Conservation (phyloP, 179 eudicot species). For the Nepenthes alata region DNA sequence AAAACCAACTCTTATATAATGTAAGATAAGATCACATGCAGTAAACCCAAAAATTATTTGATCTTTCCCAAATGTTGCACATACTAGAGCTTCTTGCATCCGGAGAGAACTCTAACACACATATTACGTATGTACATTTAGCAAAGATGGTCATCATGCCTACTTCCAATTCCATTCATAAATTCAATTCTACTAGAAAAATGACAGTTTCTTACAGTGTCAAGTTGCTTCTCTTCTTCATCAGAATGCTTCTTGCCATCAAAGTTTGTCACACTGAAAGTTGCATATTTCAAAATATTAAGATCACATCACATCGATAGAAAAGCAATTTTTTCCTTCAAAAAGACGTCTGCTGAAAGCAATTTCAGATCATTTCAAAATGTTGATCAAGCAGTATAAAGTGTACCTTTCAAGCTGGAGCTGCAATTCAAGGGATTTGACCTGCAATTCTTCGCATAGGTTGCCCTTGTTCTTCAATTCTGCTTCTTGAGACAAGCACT, state of each 20-base stretch:
- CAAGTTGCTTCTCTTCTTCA: conserved; percentile 38
- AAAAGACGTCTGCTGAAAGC: neutral
- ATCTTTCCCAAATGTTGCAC: neutral
- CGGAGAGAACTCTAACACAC: too few species aligned
- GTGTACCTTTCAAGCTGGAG: conserved; percentile 49
- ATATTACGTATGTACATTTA: too few species aligned
- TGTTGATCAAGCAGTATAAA: neutral
- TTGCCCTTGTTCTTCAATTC: conserved; percentile 25
- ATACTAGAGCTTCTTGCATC: neutral
- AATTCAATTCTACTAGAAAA: neutral
- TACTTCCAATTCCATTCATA: too few species aligned
- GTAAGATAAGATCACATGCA: too few species aligned
- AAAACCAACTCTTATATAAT: too few species aligned
- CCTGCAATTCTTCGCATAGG: conserved; percentile 35
- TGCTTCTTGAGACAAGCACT: conserved; percentile 19
- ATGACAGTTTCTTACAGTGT: conserved; percentile 43
- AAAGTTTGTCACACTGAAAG: conserved; percentile 30
- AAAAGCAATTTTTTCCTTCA: neutral
- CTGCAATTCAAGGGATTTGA: conserved; percentile 31
- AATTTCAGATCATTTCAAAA: neutral
- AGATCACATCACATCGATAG: neutral
- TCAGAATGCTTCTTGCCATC: conserved; percentile 17
- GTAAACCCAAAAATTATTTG: neutral
- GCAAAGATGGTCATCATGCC: too few species aligned
- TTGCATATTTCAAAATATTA: conserved; percentile 7